Percentiles rank a stretch among this genome's conserved stretches.
phyloP scores from a whole-genome alignment of 257 asterid genomes.

The Ilex asprella region DNA sequence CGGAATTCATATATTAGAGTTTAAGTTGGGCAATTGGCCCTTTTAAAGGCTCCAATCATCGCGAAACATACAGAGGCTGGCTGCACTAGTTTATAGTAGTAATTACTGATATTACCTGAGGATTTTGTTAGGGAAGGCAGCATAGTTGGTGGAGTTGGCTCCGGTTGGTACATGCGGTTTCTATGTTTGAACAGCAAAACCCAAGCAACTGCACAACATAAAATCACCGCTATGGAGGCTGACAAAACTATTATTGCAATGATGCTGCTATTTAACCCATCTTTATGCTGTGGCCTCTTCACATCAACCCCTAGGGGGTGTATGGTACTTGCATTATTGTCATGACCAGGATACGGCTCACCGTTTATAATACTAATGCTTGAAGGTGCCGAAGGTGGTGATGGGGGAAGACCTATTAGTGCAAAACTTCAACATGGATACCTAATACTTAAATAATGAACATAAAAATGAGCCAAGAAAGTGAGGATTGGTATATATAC shows the following conservation, averaged over 20 bases:
- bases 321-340: slow-evolving; percentile 42
- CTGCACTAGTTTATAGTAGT: too few species aligned
- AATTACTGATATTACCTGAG: slow-evolving; percentile 44
- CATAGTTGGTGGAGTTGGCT: slow-evolving; percentile 44
- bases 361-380: slow-evolving; percentile 44
- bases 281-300: slow-evolving; percentile 40
- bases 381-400: slow-evolving; percentile 83
- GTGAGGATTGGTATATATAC: slow-evolving; percentile 23
- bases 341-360: slow-evolving; percentile 62
- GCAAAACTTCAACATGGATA: slow-evolving; percentile 2
- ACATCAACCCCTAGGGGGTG: slow-evolving; percentile 91
- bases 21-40: too few species aligned
- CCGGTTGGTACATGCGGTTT: slow-evolving; percentile 28
- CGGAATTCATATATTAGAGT: too few species aligned
- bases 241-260: slow-evolving; percentile 59
- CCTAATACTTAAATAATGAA: slow-evolving; percentile 4
- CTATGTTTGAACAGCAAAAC: slow-evolving; percentile 42
- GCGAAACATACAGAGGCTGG: too few species aligned
- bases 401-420: slow-evolving; percentile 73
- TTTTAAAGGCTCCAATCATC: too few species aligned
- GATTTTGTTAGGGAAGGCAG: slow-evolving; percentile 60
- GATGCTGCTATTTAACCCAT: slow-evolving; percentile 46
- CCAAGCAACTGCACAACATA: slow-evolving; percentile 58
- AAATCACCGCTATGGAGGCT: slow-evolving; percentile 43
- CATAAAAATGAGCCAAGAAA: not conserved